Evolutionary conservation across 116 monocot genomes (phyloP), one percentile per base, ranked within the genome.

Genomic region (Zostera marina): DNA sequence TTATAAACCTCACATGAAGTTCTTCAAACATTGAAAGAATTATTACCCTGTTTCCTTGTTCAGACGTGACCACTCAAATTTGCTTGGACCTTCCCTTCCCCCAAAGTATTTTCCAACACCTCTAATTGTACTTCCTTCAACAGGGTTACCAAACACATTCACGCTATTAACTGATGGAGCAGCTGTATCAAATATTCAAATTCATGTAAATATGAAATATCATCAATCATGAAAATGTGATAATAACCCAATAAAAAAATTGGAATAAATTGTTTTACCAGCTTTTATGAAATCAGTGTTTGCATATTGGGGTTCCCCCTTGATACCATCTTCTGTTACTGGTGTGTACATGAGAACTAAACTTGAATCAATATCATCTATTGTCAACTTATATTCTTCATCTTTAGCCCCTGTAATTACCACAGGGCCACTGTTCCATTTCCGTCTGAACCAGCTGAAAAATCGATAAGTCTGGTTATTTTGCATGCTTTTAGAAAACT

Each of bases 11-110:
- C n/a, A 32, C 32, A 32, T 32, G 32, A 32, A 32, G 32, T 32
- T 32, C 32, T 32, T 32, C 32, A 32, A 32, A 32, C 32, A 32
- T 2, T 47, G 13, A 47, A 14, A 47, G 46, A 15, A 47, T 14
- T 47, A 26, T 56, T 55, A 89, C 90, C 98, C 78, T 48, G 72
- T 74, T 72, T 83, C 81, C 58, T 68, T 81, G 19, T 68, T 74
- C 65, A 81, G 82, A 26, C 98, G 77, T 44, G 77, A 60, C 98
- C 98, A 98, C 39, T 81, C 65, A 74, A 82, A 86, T 54, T 78
- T 98, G 79, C 89, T 89, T 65, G 83, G 80, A 45, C 98, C 98
- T 73, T 98, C 98, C 62, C 68, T 98, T 49, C 98, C 98, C 10
- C 98, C 98, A 71, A 98, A 98, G 56, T 98, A 98, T 48, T 85